Percentiles rank a stretch among this genome's conserved stretches.
Conservation (phyloP, 1,139 yeast genomes). For the Debaryomyces sp. region DNA sequence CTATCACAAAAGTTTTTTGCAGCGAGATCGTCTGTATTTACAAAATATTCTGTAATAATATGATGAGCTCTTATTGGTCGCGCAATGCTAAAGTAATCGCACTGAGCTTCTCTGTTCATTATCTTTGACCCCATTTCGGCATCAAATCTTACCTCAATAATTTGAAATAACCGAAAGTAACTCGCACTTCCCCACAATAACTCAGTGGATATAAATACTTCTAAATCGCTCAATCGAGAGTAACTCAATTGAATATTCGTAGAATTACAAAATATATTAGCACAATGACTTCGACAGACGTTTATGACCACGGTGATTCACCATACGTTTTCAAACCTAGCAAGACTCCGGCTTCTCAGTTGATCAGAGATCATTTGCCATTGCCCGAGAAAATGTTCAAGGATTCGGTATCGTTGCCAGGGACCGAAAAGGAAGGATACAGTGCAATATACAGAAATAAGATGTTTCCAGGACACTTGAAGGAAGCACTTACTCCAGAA, state of each 20-base stretch:
- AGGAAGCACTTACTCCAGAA: constrained; percentile 24
- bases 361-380: constrained; percentile 26
- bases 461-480: constrained; percentile 24
- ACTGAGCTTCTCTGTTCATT: neutral
- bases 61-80: neutral
- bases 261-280: neutral
- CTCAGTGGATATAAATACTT: neutral
- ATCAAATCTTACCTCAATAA: neutral
- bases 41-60: neutral
- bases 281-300: constrained; percentile 11
- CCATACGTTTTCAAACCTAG: constrained; percentile 21
- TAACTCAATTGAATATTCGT: neutral
- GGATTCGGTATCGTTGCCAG: constrained; percentile 30
- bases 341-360: constrained; percentile 13
- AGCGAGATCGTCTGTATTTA: neutral
- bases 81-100: neutral
- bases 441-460: constrained; percentile 38
- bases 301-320: constrained; percentile 16
- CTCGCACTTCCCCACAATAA: constrained; percentile 1
- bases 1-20: neutral
- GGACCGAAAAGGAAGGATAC: constrained; percentile 32
- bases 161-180: constrained; percentile 2
- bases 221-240: neutral
- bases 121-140: neutral
- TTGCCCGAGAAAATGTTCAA: constrained; percentile 18